A percentile compares a stretch with the other conserved stretches of the same genome.
These are phyloP conservation scores for Paraconiothyrium brasiliense DNA, from an alignment of 2,329 filamentous ascomycete genomes.

Conservation along the genomic window DNA sequence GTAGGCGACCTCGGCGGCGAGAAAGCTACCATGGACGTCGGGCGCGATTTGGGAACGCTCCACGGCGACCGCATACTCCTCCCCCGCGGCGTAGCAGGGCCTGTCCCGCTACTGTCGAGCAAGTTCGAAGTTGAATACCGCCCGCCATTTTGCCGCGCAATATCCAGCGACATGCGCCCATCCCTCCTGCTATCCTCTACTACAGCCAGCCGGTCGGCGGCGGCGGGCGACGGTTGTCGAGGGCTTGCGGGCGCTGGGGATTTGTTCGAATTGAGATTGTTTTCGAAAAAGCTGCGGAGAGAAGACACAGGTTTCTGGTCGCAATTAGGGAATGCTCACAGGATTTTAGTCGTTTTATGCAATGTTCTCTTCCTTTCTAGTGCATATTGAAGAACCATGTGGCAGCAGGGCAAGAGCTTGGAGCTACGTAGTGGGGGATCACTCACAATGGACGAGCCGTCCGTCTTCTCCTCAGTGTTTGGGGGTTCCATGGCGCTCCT, in stretches of 20 bases:
- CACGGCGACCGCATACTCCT: slow-evolving; percentile 49
- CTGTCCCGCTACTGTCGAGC: slow-evolving; percentile 50
- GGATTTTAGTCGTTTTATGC: neutral
- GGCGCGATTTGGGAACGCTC: slow-evolving; percentile 51
- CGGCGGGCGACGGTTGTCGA: slow-evolving; percentile 45
- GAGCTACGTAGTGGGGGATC: neutral
- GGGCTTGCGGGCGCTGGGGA: slow-evolving; percentile 33
- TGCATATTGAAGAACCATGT: neutral
- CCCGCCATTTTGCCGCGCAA: slow-evolving; percentile 45
- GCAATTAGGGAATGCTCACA: slow-evolving; percentile 26
- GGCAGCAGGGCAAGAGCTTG: neutral
- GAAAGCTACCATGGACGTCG: slow-evolving; percentile 60
- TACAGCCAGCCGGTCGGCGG: slow-evolving; percentile 38
- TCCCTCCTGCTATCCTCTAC: slow-evolving; percentile 43
- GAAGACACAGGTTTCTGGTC: slow-evolving; percentile 81
- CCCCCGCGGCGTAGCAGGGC: slow-evolving; percentile 44
- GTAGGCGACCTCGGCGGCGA: slow-evolving; percentile 57
- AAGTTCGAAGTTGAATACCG: slow-evolving; percentile 33
- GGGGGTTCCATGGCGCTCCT: slow-evolving; percentile 46
- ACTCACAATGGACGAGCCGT: slow-evolving; percentile 79
- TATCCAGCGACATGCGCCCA: slow-evolving; percentile 53
- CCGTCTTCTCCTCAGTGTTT: slow-evolving; percentile 66
- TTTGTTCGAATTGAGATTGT: slow-evolving; percentile 64
- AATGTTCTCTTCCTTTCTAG: neutral
- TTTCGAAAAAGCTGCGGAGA: slow-evolving; percentile 82